These are phyloP conservation scores for Dendrobium catenatum DNA, from an alignment of 106 monocot species.

Conservation along the genomic window DNA sequence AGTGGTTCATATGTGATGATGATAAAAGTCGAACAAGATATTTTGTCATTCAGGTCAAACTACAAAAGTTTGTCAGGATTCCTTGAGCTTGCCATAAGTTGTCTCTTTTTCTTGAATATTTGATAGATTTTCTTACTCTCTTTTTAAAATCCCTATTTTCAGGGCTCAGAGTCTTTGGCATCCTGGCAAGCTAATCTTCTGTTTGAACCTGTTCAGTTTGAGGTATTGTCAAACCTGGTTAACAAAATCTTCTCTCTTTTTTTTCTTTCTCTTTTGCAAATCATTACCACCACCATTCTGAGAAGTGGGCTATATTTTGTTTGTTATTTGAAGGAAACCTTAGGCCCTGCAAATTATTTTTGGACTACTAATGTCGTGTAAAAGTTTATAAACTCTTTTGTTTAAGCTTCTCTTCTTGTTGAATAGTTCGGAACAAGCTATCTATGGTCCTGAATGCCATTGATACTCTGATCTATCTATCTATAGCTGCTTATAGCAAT, in stretches of 20 bases:
- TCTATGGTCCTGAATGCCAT: too few relatives aligned
- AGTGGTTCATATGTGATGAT: conserved; percentile 92
- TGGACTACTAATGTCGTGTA: too few relatives aligned
- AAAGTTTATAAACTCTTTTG: too few relatives aligned
- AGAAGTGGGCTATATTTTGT: neutral
- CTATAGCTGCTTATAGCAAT: neutral
- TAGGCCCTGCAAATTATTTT: too few relatives aligned
- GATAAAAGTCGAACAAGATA: conserved; percentile 52
- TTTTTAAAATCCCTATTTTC: conserved; percentile 3
- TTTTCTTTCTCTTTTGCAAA: neutral
- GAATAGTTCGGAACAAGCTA: too few relatives aligned
- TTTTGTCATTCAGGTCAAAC: conserved; percentile 84
- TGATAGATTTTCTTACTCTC: neutral
- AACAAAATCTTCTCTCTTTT: neutral
- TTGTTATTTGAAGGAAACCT: too few relatives aligned
- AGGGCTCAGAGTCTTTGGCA: conserved; percentile 86
- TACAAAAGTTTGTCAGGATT: neutral
- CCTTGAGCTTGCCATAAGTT: neutral
- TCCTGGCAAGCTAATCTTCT: conserved; percentile 96
- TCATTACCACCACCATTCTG: neutral
- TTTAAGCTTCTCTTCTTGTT: too few relatives aligned
- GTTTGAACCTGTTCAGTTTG: conserved; percentile 89
- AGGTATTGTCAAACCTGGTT: conserved; percentile 35
- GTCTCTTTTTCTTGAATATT: neutral
- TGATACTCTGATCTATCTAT: neutral